Evolutionary conservation across 257 asterid genomes (phyloP).

Genomic region (Thymus mandschuricus): DNA sequence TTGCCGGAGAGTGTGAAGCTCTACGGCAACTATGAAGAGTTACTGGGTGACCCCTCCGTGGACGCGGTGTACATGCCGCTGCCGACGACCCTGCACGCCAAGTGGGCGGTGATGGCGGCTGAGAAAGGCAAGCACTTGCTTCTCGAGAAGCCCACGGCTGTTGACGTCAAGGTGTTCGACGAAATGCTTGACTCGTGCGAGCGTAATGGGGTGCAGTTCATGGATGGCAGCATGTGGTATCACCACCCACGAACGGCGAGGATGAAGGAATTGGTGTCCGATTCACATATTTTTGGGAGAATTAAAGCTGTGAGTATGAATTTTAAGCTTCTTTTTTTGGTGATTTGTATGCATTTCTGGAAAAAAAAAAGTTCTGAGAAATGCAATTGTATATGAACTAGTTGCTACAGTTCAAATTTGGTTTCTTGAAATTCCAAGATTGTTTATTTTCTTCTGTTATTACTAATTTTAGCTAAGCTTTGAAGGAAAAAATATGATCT

Average conservation of each 20-base stretch:
- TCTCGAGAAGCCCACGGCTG: constrained; percentile 80
- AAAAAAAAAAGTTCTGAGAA: too few species aligned
- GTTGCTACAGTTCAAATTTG: too few species aligned
- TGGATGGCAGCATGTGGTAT: constrained; percentile 94
- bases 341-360: too few species aligned
- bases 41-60: constrained; percentile 67
- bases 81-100: constrained; percentile 67
- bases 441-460: not conserved
- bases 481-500: not conserved
- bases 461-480: not conserved
- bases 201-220: constrained; percentile 70
- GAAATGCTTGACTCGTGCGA: constrained; percentile 57
- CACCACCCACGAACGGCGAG: constrained; percentile 81
- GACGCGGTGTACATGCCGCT: constrained; percentile 86
- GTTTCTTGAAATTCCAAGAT: not conserved
- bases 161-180: constrained; percentile 56
- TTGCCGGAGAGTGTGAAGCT: constrained; percentile 51
- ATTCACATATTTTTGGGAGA: constrained; percentile 54
- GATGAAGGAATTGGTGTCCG: constrained; percentile 57
- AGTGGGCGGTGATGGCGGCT: constrained; percentile 81
- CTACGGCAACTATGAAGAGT: constrained; percentile 58
- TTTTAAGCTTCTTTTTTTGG: too few species aligned
- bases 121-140: constrained; percentile 68
- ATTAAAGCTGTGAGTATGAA: constrained; percentile 53
- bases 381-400: too few species aligned